phyloP scores from a whole-genome alignment of 257 asterid species.

The Solanum ossicruentum region DNA sequence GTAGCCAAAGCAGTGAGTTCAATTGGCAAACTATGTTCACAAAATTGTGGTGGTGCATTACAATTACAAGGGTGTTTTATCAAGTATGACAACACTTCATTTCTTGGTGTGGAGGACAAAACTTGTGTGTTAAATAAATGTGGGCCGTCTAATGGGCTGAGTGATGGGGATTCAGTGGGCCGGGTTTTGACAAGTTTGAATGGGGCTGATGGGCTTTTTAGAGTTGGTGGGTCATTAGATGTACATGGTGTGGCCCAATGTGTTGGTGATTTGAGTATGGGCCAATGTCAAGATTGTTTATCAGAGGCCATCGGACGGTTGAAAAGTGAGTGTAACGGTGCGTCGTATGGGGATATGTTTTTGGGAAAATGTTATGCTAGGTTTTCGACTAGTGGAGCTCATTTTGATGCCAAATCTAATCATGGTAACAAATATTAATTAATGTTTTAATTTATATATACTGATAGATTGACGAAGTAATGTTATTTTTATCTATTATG shows the following conservation, averaged over 20 bases:
- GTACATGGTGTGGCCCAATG: constrained; percentile 91
- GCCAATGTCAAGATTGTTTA: constrained; percentile 81
- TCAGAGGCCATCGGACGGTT: constrained; percentile 71
- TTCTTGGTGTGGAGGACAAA: constrained; percentile 77
- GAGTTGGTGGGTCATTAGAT: constrained; percentile 66
- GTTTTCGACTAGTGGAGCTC: constrained; percentile 59
- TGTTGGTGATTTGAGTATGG: constrained; percentile 72
- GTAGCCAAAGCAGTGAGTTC: constrained; percentile 57
- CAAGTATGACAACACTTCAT: constrained; percentile 62
- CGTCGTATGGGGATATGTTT: constrained; percentile 73
- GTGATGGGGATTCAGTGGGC: constrained; percentile 24
- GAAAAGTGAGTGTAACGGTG: constrained; percentile 78
- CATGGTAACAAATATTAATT: constrained; percentile 30
- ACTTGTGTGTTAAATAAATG: constrained; percentile 68
- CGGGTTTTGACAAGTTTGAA: constrained; percentile 47
- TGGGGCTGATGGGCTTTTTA: constrained; percentile 56
- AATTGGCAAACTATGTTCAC: constrained; percentile 41
- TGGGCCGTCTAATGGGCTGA: constrained; percentile 60
- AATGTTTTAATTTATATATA: not conserved
- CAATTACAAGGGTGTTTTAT: constrained; percentile 83
- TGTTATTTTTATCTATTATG: too few relatives aligned
- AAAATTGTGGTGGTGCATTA: constrained; percentile 63
- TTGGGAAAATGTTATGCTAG: constrained; percentile 87
- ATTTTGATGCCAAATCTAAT: constrained; percentile 19
- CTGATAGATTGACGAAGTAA: not conserved